phyloP scores from a whole-genome alignment of 345 rosid genomes.

The Pistacia integerrima region DNA sequence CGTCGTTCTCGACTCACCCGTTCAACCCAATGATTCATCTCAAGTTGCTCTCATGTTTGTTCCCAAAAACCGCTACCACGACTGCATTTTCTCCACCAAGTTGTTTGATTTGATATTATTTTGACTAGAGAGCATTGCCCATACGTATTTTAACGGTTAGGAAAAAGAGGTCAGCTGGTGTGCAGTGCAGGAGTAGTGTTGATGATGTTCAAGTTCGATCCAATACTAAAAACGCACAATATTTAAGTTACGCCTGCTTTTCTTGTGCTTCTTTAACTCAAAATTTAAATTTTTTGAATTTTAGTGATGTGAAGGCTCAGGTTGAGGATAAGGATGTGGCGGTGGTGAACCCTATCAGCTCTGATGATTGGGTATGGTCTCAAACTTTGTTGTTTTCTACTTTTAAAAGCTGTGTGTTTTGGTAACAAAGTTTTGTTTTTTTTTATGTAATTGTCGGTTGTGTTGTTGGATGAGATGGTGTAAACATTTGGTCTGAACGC shows the following conservation, averaged over 20 bases:
- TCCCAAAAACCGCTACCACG: conserved; percentile 65
- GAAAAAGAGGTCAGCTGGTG: conserved; percentile 77
- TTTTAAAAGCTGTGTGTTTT: too few species aligned
- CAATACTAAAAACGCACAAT: conserved; percentile 81
- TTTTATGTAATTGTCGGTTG: conserved; percentile 50
- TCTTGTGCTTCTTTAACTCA: neutral
- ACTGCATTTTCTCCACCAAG: conserved; percentile 87
- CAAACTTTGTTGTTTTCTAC: neutral
- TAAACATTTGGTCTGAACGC: conserved; percentile 63
- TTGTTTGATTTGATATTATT: conserved; percentile 11
- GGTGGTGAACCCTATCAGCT: conserved; percentile 56
- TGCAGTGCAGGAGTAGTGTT: conserved; percentile 66
- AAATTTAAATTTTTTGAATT: conserved; percentile 10
- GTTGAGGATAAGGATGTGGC: conserved; percentile 77
- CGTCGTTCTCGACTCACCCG: conserved; percentile 81
- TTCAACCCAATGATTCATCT: conserved; percentile 29
- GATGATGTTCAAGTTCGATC: conserved; percentile 68
- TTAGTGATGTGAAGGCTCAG: conserved; percentile 67
- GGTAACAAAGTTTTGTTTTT: too few species aligned
- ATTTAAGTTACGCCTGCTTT: neutral
- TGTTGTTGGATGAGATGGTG: conserved; percentile 85
- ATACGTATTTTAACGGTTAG: conserved; percentile 73
- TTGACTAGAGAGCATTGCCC: conserved; percentile 75
- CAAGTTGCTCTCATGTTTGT: conserved; percentile 70
- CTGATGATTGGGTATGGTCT: conserved; percentile 83